Evolutionary conservation across 2,329 filamentous ascomycete species (phyloP).

Genomic region (Cladosporium cucumerinum): DNA sequence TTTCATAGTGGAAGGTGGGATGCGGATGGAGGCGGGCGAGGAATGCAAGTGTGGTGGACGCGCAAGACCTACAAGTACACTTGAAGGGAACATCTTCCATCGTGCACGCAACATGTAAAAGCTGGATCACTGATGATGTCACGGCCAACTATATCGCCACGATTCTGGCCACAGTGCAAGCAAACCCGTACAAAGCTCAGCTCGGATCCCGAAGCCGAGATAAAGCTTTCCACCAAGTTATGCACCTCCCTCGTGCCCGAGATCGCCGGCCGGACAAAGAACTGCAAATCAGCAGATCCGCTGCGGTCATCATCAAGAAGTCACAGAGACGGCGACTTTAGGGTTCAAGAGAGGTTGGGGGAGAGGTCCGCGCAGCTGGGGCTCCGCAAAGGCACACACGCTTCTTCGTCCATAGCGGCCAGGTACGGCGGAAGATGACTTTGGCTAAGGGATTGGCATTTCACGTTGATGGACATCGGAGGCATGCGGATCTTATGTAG

Average conservation of each 20-base stretch:
- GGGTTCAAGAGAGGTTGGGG: not conserved
- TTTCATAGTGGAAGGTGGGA: not conserved
- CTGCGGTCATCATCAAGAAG: not conserved
- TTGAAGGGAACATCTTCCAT: not conserved
- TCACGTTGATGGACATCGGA: not conserved
- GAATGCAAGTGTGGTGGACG: not conserved
- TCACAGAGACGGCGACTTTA: not conserved
- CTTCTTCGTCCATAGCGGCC: not conserved
- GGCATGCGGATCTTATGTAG: not conserved
- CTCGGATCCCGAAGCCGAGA: not conserved
- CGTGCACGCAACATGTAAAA: not conserved
- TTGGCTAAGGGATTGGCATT: not conserved
- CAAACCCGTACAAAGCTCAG: not conserved
- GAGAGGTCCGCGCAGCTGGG: not conserved
- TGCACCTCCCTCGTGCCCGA: not conserved
- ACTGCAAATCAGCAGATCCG: not conserved
- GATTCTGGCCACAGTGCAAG: not conserved
- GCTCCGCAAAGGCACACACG: conserved; percentile 1
- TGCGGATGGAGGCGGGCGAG: not conserved
- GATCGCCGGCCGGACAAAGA: not conserved
- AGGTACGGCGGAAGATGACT: not conserved
- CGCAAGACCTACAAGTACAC: not conserved
- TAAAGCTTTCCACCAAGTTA: not conserved
- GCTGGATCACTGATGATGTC: not conserved
- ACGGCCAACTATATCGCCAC: not conserved